Evolutionary conservation across 371 early-diverging fungal genomes (phyloP), one percentile per base, ranked within the genome.

Genomic region (Apophysomyces elegans): DNA sequence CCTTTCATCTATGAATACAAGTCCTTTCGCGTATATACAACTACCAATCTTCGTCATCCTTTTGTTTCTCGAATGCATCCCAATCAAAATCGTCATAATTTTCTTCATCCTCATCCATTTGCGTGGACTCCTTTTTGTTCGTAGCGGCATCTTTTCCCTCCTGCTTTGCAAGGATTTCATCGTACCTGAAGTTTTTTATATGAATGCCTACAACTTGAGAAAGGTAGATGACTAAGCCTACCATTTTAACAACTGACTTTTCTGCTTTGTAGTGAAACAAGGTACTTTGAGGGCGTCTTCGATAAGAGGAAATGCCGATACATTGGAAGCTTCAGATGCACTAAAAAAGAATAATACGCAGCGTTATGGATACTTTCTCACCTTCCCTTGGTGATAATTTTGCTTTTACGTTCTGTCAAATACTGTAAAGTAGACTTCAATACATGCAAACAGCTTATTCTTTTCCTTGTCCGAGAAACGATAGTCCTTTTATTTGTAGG

Each of bases 231-330:
- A 11, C 8, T 13, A 8, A 9, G 5, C 35, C 26, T 73, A 66
- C 79, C 76, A 79, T 66, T 76, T 79, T 38, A 79, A 67, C 21
- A 79, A 32, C 26, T 69, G 69, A 18, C 39, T 71, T 44, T 79
- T 79, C 61, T 79, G 79, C 37, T 71, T 74, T 4, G 76, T 72
- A 26, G 79, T 76, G 59, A 76, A 79, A 62, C 73, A 74, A 38
- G 79, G 74, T n/a, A 79, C 79, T 39, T 79, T 79, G 5, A 79
- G 61, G 8, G 76, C 76, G 43, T 79, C 79, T 54, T 76, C 76
- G 39, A 79, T 76, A 35, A 79, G 41, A 43, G 76, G 72, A 56
- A 72, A 73, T 2, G 71, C 64, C 8, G 70, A 70, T 14, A 69
- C 58, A 11, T 44, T 59, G 56, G 38, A 7, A 14, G 21, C 37